phyloP scores from a whole-genome alignment of 1,284 basidiomycete species.

The Meira miltonrushii region DNA sequence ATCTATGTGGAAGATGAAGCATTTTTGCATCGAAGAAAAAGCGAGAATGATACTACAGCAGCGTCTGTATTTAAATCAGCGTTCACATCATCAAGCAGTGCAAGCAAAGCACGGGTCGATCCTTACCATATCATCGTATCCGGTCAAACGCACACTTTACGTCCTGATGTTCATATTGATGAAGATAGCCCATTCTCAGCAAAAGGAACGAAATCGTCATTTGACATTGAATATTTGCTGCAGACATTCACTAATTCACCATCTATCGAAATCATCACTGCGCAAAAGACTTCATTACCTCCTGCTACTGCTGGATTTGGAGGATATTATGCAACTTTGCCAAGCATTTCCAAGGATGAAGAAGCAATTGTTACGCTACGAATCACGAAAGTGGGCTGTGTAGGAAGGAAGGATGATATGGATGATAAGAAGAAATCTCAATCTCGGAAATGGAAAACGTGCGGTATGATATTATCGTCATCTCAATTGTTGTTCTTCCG shows the following conservation, averaged over 20 bases:
- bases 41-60: conserved; percentile 10
- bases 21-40: conserved; percentile 18
- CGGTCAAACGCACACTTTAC: conserved; percentile 68
- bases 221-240: conserved; percentile 28
- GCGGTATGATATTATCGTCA: conserved; percentile 78
- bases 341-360: conserved; percentile 16
- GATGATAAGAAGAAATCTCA: conserved; percentile 69
- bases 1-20: conserved; percentile 79
- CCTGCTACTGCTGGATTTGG: conserved; percentile 3
- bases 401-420: conserved; percentile 71
- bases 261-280: conserved; percentile 42
- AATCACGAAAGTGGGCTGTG: conserved; percentile 73
- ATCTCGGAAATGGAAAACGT: conserved; percentile 81
- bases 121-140: conserved; percentile 81
- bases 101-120: conserved; percentile 66
- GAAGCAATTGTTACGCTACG: conserved; percentile 59
- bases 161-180: conserved; percentile 39
- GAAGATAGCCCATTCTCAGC: conserved; percentile 36
- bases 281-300: conserved; percentile 11
- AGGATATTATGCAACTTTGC: background rate
- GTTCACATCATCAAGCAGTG: background rate
- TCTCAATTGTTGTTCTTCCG: conserved; percentile 90
- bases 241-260: conserved; percentile 35
- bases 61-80: conserved; percentile 3
- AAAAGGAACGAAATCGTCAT: conserved; percentile 23